Evolutionary conservation across 257 asterid species (phyloP).

Genomic region (Phtheirospermum japonicum): DNA sequence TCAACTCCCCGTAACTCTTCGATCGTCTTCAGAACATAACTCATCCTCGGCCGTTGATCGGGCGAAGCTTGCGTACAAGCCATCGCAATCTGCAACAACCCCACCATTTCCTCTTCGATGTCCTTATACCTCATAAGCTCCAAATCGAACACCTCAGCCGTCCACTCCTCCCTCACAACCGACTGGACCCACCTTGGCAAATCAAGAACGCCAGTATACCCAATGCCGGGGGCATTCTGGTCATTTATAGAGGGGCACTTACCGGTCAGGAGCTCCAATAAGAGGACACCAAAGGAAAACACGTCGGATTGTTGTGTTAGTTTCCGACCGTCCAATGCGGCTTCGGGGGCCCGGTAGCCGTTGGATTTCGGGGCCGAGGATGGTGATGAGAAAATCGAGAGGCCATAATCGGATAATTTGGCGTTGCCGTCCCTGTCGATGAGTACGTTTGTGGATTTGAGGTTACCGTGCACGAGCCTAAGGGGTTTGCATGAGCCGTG

Average conservation of each 20-base stretch:
- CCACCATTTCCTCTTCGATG: constrained; percentile 96
- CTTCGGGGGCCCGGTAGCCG: constrained; percentile 89
- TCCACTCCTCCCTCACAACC: constrained; percentile 98
- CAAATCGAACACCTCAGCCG: constrained; percentile 94
- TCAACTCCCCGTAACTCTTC: constrained; percentile 74
- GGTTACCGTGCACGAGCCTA: constrained; percentile 75
- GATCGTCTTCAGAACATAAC: constrained; percentile 68
- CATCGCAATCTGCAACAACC: constrained; percentile 82
- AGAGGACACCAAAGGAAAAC: constrained; percentile 79
- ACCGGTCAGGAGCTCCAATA: constrained; percentile 85
- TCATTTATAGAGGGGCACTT: constrained; percentile 70
- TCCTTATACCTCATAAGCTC: constrained; percentile 96
- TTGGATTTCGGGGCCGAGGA: constrained; percentile 51
- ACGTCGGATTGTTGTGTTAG: constrained; percentile 69
- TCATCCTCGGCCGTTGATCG: constrained; percentile 76
- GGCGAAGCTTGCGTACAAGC: constrained; percentile 63
- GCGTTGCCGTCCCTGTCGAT: constrained; percentile 63
- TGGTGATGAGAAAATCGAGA: constrained; percentile 55
- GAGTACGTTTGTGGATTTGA: constrained; percentile 84
- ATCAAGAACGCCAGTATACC: constrained; percentile 56
- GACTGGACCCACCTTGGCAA: constrained; percentile 98
- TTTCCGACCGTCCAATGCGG: constrained; percentile 51
- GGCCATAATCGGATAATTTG: constrained; percentile 76
- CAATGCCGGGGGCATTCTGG: constrained; percentile 40
- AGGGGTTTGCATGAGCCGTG: constrained; percentile 70